Evolutionary conservation across 495 filamentous ascomycete genomes (phyloP).

Genomic region (Hamigera avellanea): DNA sequence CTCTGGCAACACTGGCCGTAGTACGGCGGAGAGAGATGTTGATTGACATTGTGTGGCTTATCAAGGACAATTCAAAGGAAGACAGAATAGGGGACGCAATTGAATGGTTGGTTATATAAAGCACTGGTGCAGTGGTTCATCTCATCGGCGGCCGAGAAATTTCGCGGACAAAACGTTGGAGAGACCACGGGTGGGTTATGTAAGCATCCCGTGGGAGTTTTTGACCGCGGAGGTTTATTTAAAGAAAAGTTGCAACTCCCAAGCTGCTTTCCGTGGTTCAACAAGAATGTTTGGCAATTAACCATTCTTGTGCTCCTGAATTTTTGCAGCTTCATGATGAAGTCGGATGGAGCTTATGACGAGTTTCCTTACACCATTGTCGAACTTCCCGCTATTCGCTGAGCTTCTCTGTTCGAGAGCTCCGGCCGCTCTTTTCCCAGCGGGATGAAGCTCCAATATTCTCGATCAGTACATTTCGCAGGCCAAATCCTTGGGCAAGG

Average conservation of each 20-base stretch:
- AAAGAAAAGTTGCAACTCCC: too few species aligned
- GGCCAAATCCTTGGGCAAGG: slow-evolving; percentile 3
- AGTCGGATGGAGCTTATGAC: slow-evolving; percentile 2
- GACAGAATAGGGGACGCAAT: too few species aligned
- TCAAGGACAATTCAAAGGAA: too few species aligned
- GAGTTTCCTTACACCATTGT: slow-evolving; percentile 1
- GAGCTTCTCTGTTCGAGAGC: slow-evolving; percentile 4
- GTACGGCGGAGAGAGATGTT: slow-evolving; percentile 33
- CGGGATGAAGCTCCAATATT: slow-evolving; percentile 24
- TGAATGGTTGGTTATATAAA: too few species aligned
- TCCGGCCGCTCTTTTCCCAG: slow-evolving; percentile 1
- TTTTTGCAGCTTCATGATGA: slow-evolving; percentile 7
- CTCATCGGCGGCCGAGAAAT: too few species aligned
- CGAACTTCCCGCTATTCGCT: slow-evolving; percentile 3
- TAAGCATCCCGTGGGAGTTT: slow-evolving; percentile 4
- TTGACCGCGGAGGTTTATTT: not conserved
- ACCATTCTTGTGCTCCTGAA: not conserved
- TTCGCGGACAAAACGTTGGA: too few species aligned
- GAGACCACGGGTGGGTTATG: too few species aligned
- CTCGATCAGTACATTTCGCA: slow-evolving; percentile 13
- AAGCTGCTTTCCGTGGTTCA: too few species aligned
- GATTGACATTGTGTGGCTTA: slow-evolving; percentile 22
- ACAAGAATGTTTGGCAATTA: not conserved
- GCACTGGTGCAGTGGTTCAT: too few species aligned
- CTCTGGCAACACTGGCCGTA: slow-evolving; percentile 18